A percentile compares a stretch with the other conserved stretches of the same genome.
Evolutionary conservation across 306 rosid species (phyloP).

Genomic region (Vigna trinervia): DNA sequence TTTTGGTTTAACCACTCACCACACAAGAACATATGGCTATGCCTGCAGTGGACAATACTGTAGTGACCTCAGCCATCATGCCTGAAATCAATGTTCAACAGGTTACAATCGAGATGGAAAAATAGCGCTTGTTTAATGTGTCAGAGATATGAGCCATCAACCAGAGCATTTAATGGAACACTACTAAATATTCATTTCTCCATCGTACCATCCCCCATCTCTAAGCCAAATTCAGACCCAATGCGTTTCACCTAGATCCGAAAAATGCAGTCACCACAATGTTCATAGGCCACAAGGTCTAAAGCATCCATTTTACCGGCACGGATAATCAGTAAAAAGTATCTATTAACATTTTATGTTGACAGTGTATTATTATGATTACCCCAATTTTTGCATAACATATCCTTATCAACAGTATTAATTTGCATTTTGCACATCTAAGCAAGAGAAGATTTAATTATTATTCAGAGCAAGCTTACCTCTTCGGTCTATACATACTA

Average conservation of each 20-base stretch:
- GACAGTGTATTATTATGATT: neutral
- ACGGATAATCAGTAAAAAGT: conserved; percentile 13
- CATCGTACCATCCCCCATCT: neutral
- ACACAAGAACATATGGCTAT: conserved; percentile 85
- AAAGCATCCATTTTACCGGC: conserved; percentile 37
- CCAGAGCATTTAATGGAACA: neutral
- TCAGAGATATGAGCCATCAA: conserved; percentile 11
- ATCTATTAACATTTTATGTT: neutral
- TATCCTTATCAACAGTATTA: conserved; percentile 2
- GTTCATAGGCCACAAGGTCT: conserved; percentile 29
- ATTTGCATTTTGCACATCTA: neutral
- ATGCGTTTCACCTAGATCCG: conserved; percentile 27
- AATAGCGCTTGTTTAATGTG: conserved; percentile 4
- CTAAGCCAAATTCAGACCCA: conserved; percentile 4
- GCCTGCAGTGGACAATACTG: conserved; percentile 82
- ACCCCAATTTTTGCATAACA: neutral
- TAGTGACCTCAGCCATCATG: conserved; percentile 92
- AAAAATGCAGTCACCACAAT: conserved; percentile 21
- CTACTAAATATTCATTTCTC: neutral
- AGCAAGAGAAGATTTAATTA: conserved; percentile 34
- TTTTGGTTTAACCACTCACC: conserved; percentile 70
- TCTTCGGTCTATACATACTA: conserved; percentile 86
- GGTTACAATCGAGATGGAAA: conserved; percentile 38
- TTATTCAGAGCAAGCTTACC: conserved; percentile 56
- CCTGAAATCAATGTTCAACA: conserved; percentile 62